Conservation (phyloP, 441 rosid species). For the Caryocar brasiliense region DNA sequence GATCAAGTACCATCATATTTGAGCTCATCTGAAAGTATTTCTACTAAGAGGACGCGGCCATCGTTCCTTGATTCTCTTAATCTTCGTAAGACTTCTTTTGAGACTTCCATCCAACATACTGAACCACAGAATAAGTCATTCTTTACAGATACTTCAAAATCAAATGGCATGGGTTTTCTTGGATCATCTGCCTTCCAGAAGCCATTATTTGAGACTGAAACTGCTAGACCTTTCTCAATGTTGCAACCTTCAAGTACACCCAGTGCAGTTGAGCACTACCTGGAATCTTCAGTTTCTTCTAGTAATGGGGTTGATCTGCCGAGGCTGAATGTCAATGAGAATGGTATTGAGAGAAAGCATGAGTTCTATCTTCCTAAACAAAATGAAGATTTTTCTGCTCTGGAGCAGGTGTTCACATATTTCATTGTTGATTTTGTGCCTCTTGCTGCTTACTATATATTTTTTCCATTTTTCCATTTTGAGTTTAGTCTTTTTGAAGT, state of each 20-base stretch:
- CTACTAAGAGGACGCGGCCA: conserved; percentile 64
- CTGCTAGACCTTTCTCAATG: conserved; percentile 26
- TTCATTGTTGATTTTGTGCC: background rate
- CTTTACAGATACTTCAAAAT: conserved; percentile 24
- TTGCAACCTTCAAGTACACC: conserved; percentile 19
- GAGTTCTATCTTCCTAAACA: conserved; percentile 47
- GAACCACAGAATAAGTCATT: conserved; percentile 25
- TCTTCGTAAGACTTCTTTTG: conserved; percentile 40
- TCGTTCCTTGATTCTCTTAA: conserved; percentile 87
- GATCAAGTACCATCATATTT: conserved; percentile 24
- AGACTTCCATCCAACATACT: conserved; percentile 27
- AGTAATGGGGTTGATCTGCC: conserved; percentile 25
- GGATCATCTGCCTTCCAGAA: conserved; percentile 28
- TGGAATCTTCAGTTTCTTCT: conserved; percentile 23
- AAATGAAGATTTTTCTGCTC: conserved; percentile 75
- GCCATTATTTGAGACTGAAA: conserved; percentile 23
- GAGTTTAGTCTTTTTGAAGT: background rate
- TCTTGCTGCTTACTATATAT: background rate
- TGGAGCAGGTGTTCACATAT: conserved; percentile 66
- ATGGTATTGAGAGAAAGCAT: conserved; percentile 22
- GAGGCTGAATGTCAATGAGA: conserved; percentile 20
- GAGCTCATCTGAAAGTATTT: conserved; percentile 39
- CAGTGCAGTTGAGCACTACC: conserved; percentile 19
- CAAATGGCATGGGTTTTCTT: conserved; percentile 26
- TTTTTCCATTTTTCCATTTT: background rate